Conservation (phyloP, 257 asterid genomes). For the Jaltomata sinuosa region DNA sequence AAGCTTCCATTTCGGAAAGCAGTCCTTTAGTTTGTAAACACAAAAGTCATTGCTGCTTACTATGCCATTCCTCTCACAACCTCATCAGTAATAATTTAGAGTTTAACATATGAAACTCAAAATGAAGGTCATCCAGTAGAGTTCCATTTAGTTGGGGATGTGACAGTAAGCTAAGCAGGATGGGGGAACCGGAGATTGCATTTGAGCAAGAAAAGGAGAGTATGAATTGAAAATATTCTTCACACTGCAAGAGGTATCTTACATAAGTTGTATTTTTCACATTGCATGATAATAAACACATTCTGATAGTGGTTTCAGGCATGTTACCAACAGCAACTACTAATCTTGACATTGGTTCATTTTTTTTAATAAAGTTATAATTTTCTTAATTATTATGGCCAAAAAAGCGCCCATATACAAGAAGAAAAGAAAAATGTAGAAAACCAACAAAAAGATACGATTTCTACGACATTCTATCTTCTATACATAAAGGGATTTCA, state of each 20-base stretch:
- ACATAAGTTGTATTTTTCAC: not conserved
- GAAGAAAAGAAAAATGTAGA: not conserved
- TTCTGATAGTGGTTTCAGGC: not conserved
- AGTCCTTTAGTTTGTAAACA: not conserved
- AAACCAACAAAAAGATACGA: not conserved
- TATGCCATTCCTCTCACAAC: not conserved
- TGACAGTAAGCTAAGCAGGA: not conserved
- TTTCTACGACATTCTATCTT: not conserved
- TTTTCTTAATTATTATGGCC: not conserved
- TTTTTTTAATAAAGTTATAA: not conserved
- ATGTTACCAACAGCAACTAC: not conserved
- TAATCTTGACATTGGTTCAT: not conserved
- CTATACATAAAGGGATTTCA: not conserved
- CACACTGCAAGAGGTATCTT: not conserved
- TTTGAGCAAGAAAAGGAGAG: not conserved
- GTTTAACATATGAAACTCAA: not conserved
- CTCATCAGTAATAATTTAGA: not conserved
- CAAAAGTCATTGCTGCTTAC: not conserved
- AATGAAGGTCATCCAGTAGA: not conserved
- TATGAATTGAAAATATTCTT: not conserved
- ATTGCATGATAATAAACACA: not conserved
- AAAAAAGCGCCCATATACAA: not conserved
- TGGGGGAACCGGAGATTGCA: not conserved
- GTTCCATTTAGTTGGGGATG: not conserved
- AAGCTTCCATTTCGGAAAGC: not conserved